Evolutionary conservation across 2,329 filamentous ascomycete genomes (phyloP).

Genomic region (Paracoccidioides brasiliensis): DNA sequence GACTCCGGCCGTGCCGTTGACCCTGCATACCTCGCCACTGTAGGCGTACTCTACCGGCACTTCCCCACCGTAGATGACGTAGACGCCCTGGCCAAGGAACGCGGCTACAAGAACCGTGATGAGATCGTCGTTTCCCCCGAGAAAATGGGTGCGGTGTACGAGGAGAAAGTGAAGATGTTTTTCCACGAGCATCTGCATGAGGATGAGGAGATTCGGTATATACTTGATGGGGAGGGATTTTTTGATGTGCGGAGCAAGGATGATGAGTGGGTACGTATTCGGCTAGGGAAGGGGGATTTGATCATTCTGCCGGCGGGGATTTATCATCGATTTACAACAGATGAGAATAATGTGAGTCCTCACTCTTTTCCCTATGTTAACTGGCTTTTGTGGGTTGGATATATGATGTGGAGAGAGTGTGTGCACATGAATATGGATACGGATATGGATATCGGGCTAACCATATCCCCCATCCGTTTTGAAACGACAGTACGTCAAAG

Average conservation of each 20-base stretch:
- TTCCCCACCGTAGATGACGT: conserved; percentile 54
- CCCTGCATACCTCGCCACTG: conserved; percentile 50
- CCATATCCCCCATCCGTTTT: neutral
- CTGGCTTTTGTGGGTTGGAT: neutral
- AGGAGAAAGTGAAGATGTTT: conserved; percentile 86
- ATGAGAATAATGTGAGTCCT: conserved; percentile 67
- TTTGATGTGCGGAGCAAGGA: conserved; percentile 78
- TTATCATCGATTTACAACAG: conserved; percentile 94
- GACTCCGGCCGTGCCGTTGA: conserved; percentile 64
- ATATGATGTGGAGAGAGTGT: neutral
- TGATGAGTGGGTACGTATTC: conserved; percentile 82
- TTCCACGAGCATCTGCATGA: conserved; percentile 95
- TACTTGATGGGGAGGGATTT: conserved; percentile 74
- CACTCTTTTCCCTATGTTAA: conserved; percentile 1
- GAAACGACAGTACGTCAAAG: conserved; percentile 65
- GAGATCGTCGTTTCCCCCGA: conserved; percentile 78
- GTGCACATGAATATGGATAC: neutral
- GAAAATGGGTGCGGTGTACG: conserved; percentile 75
- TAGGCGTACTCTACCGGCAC: conserved; percentile 71
- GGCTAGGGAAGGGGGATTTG: conserved; percentile 73
- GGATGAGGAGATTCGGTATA: conserved; percentile 96
- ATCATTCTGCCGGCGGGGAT: conserved; percentile 91
- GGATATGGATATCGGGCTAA: neutral
- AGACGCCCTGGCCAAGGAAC: conserved; percentile 57
- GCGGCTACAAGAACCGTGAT: conserved; percentile 88